phyloP scores from a whole-genome alignment of 106 monocot genomes.

The Platanthera guangdongensis region DNA sequence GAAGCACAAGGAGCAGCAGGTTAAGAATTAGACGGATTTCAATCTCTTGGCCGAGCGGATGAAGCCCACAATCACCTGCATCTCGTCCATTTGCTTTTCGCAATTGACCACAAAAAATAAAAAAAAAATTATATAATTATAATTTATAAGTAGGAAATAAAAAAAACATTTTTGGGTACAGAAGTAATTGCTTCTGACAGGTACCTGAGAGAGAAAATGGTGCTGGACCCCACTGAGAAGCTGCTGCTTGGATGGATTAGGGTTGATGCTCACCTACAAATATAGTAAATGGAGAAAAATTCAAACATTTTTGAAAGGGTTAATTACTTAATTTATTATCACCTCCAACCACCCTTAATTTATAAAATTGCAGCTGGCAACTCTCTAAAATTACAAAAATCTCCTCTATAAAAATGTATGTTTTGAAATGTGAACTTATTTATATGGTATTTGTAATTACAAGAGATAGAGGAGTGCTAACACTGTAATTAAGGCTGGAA shows the following conservation, averaged over 20 bases:
- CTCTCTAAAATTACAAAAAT: no score
- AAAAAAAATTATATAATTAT: no score
- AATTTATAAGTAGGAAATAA: background rate
- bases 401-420: no score
- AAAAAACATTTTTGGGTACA: background rate
- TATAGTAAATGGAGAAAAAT: background rate
- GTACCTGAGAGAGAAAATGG: conserved; percentile 75
- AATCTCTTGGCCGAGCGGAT: conserved; percentile 18
- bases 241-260: conserved; percentile 67
- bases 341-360: no score
- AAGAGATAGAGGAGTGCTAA: no score
- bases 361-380: no score
- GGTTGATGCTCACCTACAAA: conserved; percentile 40
- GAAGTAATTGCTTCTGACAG: background rate
- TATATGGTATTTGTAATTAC: no score
- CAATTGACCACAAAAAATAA: background rate
- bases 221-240: conserved; percentile 49
- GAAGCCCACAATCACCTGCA: conserved; percentile 27
- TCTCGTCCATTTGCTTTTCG: conserved; percentile 28
- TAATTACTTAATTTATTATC: background rate
- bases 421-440: no score
- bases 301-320: background rate
- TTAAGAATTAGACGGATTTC: conserved; percentile 12
- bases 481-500: no score
- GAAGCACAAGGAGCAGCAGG: background rate